Evolutionary conservation across 2,329 filamentous ascomycete genomes (phyloP), one percentile per base, ranked within the genome.

Genomic region (Fonsecaea multimorphosa): DNA sequence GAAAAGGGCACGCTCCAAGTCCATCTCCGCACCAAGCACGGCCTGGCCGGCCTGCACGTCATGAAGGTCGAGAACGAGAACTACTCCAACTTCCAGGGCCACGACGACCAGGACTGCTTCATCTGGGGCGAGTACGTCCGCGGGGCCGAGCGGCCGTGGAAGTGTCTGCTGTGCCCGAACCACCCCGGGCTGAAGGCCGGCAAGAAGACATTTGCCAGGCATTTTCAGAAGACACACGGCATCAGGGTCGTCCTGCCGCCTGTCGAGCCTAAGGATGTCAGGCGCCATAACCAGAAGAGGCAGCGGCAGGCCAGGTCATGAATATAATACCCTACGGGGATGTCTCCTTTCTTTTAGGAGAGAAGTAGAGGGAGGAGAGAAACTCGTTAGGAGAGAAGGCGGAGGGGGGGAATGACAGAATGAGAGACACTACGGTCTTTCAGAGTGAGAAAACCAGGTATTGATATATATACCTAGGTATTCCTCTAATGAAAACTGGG

Each of bases 71-170:
- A 51, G 22, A 36, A 56, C 32, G 34, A 53, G 1, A 56, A 56
- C 8, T 27, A 19, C 24, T 46, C 49, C 22, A 40, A 40, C 55
- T 58, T 58, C 34, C n/a, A 54, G 16, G 55, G 46, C 38, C 40
- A 63, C 40, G 44, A 54, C 12, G 55, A 55, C 46, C 12, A 64
- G 3, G 61, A 64, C 24, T 64, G 61, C 31, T 58, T 44, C 61
- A 38, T 58, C 31, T 58, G 31, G 24, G 61, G 55, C 32, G 27
- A 53, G 46, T 64, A 54, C 6, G 38, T 49, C 55, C 12, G 29
- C 2, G 55, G 44, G 14, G 61, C 54, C 22, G 32, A 12, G 5
- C 16, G 16, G 3, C 61, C 32, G 9, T 64, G 46, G 32, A 57
- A 58, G 40, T 64, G 61, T 34, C 61, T 64, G 14, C 14, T 64